These are phyloP conservation scores for Sporisorium iseilematis-ciliati DNA, from an alignment of 1,284 basidiomycete genomes.

Conservation along the genomic window DNA sequence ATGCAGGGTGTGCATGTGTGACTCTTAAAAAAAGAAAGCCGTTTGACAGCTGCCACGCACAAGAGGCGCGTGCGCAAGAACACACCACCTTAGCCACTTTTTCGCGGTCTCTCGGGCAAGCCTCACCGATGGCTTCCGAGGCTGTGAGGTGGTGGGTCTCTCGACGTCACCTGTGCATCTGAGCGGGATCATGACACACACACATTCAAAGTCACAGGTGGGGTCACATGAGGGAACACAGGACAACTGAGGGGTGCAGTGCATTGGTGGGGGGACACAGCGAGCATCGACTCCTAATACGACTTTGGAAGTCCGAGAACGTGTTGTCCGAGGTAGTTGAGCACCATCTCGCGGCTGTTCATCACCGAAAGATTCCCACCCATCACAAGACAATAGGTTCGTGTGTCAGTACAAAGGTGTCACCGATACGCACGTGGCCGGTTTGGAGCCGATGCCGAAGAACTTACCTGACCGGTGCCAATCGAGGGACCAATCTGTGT, in stretches of 20 bases:
- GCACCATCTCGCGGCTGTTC: slow-evolving; percentile 67
- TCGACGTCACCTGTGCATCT: no score
- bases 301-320: slow-evolving; percentile 58
- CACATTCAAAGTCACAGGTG: no score
- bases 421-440: background rate
- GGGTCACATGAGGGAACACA: background rate
- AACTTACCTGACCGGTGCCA: slow-evolving; percentile 61
- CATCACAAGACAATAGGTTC: background rate
- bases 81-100: no score
- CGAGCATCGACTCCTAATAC: slow-evolving; percentile 22
- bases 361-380: slow-evolving; percentile 1
- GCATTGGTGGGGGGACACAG: background rate
- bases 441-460: background rate
- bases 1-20: no score
- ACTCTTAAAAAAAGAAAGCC: no score
- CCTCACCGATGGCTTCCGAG: no score
- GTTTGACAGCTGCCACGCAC: slow-evolving; percentile 1
- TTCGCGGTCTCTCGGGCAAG: no score
- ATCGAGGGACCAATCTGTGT: slow-evolving; percentile 62
- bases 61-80: no score
- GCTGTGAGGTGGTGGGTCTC: no score
- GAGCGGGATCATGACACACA: no score
- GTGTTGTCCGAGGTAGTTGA: slow-evolving; percentile 57
- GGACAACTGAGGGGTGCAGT: background rate
- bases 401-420: background rate